Base-by-base conservation (phyloP, 768 basidiomycete species). In the Gloeostereum incarnatum region DNA sequence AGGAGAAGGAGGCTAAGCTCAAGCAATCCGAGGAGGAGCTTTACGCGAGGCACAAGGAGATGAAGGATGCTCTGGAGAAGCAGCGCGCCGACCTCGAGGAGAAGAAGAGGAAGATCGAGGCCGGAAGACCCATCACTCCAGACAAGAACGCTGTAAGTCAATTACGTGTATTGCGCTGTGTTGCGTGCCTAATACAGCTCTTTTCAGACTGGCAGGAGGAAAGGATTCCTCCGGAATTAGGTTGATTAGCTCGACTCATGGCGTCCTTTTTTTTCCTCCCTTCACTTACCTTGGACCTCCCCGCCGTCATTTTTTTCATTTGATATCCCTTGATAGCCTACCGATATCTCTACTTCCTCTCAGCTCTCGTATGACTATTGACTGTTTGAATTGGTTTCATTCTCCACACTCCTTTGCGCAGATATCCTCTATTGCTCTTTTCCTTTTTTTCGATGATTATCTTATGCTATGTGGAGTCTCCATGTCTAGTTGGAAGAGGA, bases 1-100 rank as follows among this genome's bases (percentile, higher is more conserved):
- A 92, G 59, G 96, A 99, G 61, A 98, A 99, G 71, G 96, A 99
- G 59, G 78, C 90, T 47, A 98, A 98, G 65, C 74, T 99, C 58
- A 97, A 97, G 69, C 96, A 98, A 62, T 90, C 86, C 38, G 96
- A 99, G 64, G 96, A 98, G 66, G 96, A 98, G 68, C 76, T 99
- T 13, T 99, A 99, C 57, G 86, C 93, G 42, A 81, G 94, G 43
- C 96, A 99, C 71, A 84, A 90, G 61, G 96, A 99, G 62, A 98
- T 99, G 96, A 99, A 98, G 69, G 96, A 99, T 49, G 86, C 94
- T 13, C 67, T 98, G 50, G 96, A 97, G 68, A 96, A 94, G 67
- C 96, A 98, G 61, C 78, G 94, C 47, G 49, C 66, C 41, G 96
- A 99, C 53, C 73, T 99, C 48, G 96, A 99, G 65, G 96, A 98